These are phyloP conservation scores for Poteriospumella lacustris DNA, from an alignment of 108 stramenopile species.

Conservation along the genomic window DNA sequence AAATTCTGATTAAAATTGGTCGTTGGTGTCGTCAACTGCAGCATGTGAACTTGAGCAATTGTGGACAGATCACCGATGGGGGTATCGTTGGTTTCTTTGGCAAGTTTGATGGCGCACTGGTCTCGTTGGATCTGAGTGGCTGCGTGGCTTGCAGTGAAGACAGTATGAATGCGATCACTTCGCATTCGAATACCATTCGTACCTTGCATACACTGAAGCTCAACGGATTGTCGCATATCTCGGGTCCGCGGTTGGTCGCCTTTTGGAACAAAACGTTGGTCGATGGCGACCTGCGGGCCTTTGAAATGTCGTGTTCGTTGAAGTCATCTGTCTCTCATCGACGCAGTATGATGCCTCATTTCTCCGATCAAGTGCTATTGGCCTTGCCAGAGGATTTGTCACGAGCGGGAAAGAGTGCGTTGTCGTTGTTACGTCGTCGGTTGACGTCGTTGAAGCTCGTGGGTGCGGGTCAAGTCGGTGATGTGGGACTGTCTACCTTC, in stretches of 20 bases:
- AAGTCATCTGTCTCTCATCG: not conserved
- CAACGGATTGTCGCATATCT: no score
- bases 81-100: not conserved
- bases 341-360: conserved; percentile 27
- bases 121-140: not conserved
- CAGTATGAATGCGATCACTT: not conserved
- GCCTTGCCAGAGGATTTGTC: no score
- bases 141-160: not conserved
- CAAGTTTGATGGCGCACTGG: not conserved
- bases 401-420: no score
- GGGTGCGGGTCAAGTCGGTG: no score
- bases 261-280: no score
- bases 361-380: conserved; percentile 1
- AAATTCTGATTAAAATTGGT: not conserved
- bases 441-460: no score
- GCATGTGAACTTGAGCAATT: not conserved
- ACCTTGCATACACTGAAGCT: no score
- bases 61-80: not conserved
- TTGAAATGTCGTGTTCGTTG: not conserved
- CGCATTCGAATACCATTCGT: not conserved
- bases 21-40: not conserved
- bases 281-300: not conserved
- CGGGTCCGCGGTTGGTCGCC: no score
- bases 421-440: no score
- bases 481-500: no score